phyloP scores from a whole-genome alignment of 306 rosid genomes.

The Luffa aegyptiaca region DNA sequence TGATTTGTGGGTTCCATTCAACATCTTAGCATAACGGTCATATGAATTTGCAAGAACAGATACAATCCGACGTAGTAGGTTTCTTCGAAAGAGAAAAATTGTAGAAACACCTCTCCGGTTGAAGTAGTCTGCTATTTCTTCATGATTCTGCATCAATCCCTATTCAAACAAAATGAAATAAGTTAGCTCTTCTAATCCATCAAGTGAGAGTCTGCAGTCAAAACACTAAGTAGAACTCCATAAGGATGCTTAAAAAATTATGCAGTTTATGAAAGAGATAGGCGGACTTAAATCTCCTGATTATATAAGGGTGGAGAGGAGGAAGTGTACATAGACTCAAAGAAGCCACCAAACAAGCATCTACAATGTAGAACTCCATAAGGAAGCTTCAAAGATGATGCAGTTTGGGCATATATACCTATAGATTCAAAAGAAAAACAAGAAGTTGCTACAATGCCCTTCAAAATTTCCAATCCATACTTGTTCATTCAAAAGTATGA shows the following conservation, averaged over 20 bases:
- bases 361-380: not conserved
- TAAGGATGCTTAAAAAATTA: no score
- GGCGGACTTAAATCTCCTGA: not conserved
- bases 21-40: constrained; percentile 78
- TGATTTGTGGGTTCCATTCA: constrained; percentile 91
- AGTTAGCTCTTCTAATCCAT: constrained; percentile 16
- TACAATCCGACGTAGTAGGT: constrained; percentile 66
- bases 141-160: constrained; percentile 81
- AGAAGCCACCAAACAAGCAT: not conserved
- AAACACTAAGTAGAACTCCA: not conserved
- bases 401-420: not conserved
- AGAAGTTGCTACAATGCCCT: not conserved
- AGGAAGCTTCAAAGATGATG: not conserved
- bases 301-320: not conserved
- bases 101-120: constrained; percentile 58
- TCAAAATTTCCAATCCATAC: not conserved
- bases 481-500: not conserved
- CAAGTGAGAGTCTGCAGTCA: not conserved
- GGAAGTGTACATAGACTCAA: not conserved
- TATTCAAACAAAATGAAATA: constrained; percentile 23
- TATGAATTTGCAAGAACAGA: constrained; percentile 84
- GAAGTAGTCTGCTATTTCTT: constrained; percentile 68
- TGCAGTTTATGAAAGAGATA: not conserved
- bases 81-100: constrained; percentile 76
- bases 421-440: not conserved